Evolutionary conservation across 176 grass and related monocot genomes (phyloP).

Genomic region (Dactylis glomerata): DNA sequence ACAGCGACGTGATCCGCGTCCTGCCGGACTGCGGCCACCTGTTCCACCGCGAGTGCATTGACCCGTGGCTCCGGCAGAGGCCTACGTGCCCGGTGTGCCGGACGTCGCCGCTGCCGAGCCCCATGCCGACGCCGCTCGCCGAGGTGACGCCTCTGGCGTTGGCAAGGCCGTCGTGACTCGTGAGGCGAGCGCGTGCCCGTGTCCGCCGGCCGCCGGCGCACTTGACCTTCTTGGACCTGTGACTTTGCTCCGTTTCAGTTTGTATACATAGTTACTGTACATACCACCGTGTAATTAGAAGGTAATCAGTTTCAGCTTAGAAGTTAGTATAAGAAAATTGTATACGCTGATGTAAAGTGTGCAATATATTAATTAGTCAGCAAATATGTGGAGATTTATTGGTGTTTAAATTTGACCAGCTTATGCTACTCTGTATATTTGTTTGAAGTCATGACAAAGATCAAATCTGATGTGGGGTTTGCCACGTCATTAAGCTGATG

Average conservation of each 20-base stretch:
- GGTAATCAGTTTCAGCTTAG: no score
- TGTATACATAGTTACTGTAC: neutral
- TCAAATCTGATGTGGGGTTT: no score
- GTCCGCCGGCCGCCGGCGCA: neutral
- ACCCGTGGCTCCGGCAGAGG: neutral
- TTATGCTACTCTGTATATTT: no score
- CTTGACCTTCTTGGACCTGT: neutral
- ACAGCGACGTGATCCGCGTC: neutral
- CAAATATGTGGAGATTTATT: no score
- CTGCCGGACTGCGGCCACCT: conserved; percentile 6
- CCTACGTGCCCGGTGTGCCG: neutral
- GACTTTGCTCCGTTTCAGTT: neutral
- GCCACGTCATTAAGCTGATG: no score
- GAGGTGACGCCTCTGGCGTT: neutral
- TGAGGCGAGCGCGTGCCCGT: neutral
- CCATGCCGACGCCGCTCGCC: neutral
- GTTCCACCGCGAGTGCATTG: neutral
- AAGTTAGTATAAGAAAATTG: no score
- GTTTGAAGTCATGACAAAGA: no score
- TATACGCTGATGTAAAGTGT: no score
- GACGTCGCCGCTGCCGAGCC: neutral
- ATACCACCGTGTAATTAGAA: neutral
- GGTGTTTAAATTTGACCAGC: no score
- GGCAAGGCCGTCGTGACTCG: neutral
- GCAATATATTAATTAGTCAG: no score